Evolutionary conservation across 1,139 yeast species (phyloP), one percentile per base, ranked within the genome.

Genomic region (Yamadazyma siamensis): DNA sequence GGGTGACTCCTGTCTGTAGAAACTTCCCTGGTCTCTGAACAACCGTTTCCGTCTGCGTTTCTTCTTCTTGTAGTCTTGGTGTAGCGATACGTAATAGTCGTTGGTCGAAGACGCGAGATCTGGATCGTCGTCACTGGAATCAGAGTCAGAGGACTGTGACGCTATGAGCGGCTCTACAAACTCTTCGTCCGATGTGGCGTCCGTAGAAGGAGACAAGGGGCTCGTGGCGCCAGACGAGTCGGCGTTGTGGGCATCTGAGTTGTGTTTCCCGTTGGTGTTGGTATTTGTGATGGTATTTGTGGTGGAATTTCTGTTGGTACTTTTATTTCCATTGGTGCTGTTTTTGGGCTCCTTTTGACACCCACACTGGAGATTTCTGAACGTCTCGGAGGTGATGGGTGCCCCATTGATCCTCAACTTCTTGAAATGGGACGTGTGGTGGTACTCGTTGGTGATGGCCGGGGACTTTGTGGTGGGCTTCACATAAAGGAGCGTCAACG

Each of bases 401-500:
- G 59, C 47, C 1, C 71, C 71, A 36, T 58, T 64, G 27, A 68
- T 68, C 19, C 75, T 52, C 9, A 68, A 50, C 35, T 68, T 68
- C 39, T 68, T 68, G 46, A 59, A 66, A 39, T 64, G 72, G 3
- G 71, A 58, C 3, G 57, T 54, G 34, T 58, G 65, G 13, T 56
- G 48, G 1, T 64, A 54, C 50, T 49, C 66, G 28, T 52, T 54
- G 6, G 61, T 66, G 5, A 70, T 67, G 6, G 75, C 62, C 0
- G 60, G 43, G 3, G 72, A 62, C 36, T 68, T 68, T 11, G 25
- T 26, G 2, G 21, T 17, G 2, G 44, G 40, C 8, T 24, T 15
- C 4, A 36, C 25, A 27, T 52, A 50, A 21, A 54, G 41, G 14
- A 54, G 35, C 15, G 43, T 43, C 10, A 55, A 35, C 3, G 61